A percentile compares a stretch with the other conserved stretches of the same genome.
Evolutionary conservation across 148 eudicot species (phyloP).

Genomic region (Silene conica): DNA sequence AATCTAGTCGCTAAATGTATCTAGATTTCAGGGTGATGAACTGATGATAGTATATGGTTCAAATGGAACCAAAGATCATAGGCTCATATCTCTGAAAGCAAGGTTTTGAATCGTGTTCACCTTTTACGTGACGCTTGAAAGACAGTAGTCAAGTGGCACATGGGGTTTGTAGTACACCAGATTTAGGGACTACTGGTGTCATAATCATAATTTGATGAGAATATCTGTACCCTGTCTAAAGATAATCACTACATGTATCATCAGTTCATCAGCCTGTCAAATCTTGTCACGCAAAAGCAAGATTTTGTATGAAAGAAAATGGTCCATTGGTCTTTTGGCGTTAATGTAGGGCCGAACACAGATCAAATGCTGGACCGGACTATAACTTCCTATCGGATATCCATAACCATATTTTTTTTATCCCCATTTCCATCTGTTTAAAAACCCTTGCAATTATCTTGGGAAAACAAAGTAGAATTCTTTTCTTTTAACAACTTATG

Average conservation of each 20-base stretch:
- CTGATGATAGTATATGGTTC: not conserved
- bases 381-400: too few relatives aligned
- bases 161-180: conserved; percentile 4
- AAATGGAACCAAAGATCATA: not conserved
- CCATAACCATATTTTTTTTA: not conserved
- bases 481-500: not conserved
- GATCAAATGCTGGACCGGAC: not conserved
- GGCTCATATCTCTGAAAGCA: not conserved
- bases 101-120: not conserved
- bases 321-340: not conserved
- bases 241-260: not conserved
- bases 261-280: not conserved
- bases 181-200: not conserved
- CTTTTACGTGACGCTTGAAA: not conserved
- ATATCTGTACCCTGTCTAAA: not conserved
- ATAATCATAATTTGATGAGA: conserved; percentile 2
- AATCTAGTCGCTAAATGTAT: not conserved
- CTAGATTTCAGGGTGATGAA: too few relatives aligned
- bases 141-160: not conserved
- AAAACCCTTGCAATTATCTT: not conserved
- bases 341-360: not conserved
- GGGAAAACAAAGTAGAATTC: not conserved
- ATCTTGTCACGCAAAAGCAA: conserved; percentile 1
- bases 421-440: not conserved
- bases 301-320: not conserved